Evolutionary conservation across 2,329 filamentous ascomycete genomes (phyloP), one percentile per base, ranked within the genome.

Genomic region (Fusarium temperatum): DNA sequence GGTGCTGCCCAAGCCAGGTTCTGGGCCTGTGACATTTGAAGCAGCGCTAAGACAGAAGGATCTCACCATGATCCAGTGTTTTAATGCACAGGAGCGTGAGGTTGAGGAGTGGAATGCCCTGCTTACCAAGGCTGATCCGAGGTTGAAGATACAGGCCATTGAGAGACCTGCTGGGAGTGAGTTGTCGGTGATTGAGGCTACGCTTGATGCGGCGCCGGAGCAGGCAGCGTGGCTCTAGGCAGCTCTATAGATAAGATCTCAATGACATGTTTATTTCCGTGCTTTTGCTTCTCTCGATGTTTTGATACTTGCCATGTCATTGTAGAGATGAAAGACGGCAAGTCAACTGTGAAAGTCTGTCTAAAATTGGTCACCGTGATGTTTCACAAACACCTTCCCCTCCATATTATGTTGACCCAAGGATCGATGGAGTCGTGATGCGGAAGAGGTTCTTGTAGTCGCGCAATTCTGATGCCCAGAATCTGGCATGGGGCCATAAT

Each of bases 31-130:
- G 8, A 54, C 63, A 0, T 63, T 75, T 26, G 75, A 77, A 26
- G 63, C 60, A 3, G 32, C 62, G 1, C 41, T 77, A 0, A 47
- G 75, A 6, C 69, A 72, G 24, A 73, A 73, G 9, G 75, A 77
- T 28, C 63, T 77, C 9, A 74, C 67, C n/a, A 77, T 77, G 75
- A 70, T 77, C 1, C 75, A 77, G 54, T 67, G 64, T 0, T 77
- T 77, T 2, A 77, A 77, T 35, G 44, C 54, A 1, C 66, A 66
- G 28, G 68, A 72, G 30, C 47, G 65, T 0, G 73, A 74, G n/a
- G 48, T 63, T 6, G 70, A 63, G 4, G 58, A 75, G n/a, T 75
- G 73, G 73, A 50, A 10, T 17, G 42, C 42, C 8, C 53, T 75
- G 5, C 41, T 75, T 17, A 13, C 28, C 9, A 53, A 58, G 18